Conservation (phyloP, 1,284 basidiomycete species). For the Sporisorium sorghi region DNA sequence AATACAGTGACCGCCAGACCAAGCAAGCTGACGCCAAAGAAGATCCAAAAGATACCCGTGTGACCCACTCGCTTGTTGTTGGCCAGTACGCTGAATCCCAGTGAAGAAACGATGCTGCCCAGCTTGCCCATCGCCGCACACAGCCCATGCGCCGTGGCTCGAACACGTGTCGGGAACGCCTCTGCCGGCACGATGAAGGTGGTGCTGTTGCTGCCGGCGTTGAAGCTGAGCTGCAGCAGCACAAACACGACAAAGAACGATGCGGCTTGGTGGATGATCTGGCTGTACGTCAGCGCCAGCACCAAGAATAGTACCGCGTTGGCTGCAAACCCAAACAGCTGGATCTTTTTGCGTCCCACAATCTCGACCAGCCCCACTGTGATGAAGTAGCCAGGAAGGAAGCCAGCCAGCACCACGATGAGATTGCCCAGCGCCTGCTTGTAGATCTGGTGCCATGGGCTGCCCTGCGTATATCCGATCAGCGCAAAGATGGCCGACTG, state of each 20-base stretch:
- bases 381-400: conserved; percentile 62
- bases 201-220: conserved; percentile 79
- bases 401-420: conserved; percentile 51
- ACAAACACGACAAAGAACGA: conserved; percentile 82
- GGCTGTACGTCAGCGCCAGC: conserved; percentile 59
- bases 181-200: conserved; percentile 81
- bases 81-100: conserved; percentile 56
- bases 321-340: conserved; percentile 62
- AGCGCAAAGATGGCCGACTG: conserved; percentile 78
- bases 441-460: conserved; percentile 71
- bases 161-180: conserved; percentile 81
- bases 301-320: conserved; percentile 59
- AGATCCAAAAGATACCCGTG: conserved; percentile 56
- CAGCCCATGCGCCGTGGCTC: conserved; percentile 72
- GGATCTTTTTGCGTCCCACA: conserved; percentile 64
- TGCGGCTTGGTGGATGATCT: conserved; percentile 70
- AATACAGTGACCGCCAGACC: conserved; percentile 45
- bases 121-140: conserved; percentile 72
- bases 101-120: conserved; percentile 71
- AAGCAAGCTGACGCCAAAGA: conserved; percentile 50
- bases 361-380: conserved; percentile 44
- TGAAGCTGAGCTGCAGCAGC: conserved; percentile 72
- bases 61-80: conserved; percentile 27
- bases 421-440: conserved; percentile 71
- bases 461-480: conserved; percentile 73